Evolutionary conservation across 1,139 yeast species (phyloP).

Genomic region (Magnusiomyces magnusii): DNA sequence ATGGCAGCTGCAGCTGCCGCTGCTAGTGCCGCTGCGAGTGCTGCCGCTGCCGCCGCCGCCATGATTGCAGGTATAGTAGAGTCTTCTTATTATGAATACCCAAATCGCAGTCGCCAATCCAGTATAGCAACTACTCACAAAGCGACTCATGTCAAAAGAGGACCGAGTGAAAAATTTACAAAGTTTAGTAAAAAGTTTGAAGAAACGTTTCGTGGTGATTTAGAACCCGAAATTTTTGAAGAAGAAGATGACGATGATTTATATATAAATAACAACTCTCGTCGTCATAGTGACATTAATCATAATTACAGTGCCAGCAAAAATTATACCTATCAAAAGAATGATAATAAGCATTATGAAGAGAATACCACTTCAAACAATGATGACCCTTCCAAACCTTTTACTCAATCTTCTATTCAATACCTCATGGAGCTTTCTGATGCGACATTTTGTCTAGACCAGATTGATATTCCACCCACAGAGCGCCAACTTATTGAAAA

Average conservation of each 20-base stretch:
- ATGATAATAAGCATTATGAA: neutral
- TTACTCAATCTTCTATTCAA: constrained; percentile 26
- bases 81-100: neutral
- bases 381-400: constrained; percentile 18
- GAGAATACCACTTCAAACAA: neutral
- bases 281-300: too few species aligned
- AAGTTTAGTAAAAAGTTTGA: neutral
- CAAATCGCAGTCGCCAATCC: neutral
- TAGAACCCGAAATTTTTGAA: neutral
- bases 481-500: constrained; percentile 78
- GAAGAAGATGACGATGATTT: too few species aligned
- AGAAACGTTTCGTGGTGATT: neutral
- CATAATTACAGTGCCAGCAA: too few species aligned
- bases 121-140: neutral
- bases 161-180: neutral
- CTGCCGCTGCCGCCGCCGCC: neutral
- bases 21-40: neutral
- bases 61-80: neutral
- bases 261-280: too few species aligned
- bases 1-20: neutral
- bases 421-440: constrained; percentile 24
- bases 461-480: constrained; percentile 62
- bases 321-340: neutral
- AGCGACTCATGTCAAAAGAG: neutral
- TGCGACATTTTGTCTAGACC: constrained; percentile 48